A percentile compares a stretch with the other conserved stretches of the same genome.
These are phyloP conservation scores for Coemansia sp. DNA, from an alignment of 192 early-diverging fungal species.

Conservation along the genomic window DNA sequence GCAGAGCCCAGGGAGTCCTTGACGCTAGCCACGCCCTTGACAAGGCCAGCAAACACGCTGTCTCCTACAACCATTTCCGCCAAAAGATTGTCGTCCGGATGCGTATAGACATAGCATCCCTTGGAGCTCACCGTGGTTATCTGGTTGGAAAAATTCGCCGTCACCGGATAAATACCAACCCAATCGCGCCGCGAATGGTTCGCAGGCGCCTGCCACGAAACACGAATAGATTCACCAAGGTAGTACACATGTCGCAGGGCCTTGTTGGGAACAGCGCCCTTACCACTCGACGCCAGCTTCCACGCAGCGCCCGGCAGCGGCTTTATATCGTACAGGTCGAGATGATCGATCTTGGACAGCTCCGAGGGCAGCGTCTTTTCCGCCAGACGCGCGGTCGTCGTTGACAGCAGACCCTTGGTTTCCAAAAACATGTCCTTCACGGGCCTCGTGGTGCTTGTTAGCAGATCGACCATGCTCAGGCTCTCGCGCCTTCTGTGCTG, in stretches of 20 bases:
- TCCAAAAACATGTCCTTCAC: constrained; percentile 62
- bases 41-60: constrained; percentile 48
- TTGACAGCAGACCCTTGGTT: constrained; percentile 48
- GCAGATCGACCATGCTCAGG: constrained; percentile 28
- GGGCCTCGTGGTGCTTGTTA: constrained; percentile 63
- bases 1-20: constrained; percentile 19
- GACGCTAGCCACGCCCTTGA: constrained; percentile 29
- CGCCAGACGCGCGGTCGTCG: constrained; percentile 49
- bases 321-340: constrained; percentile 25
- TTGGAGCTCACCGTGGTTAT: constrained; percentile 76
- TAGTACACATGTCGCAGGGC: constrained; percentile 36
- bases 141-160: constrained; percentile 67
- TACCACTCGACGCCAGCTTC: constrained; percentile 1
- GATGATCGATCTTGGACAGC: constrained; percentile 32
- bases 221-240: constrained; percentile 73
- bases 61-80: constrained; percentile 56
- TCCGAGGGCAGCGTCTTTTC: constrained; percentile 39
- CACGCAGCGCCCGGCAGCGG: constrained; percentile 30
- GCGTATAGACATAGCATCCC: constrained; percentile 66
- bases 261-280: constrained; percentile 8
- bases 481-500: constrained; percentile 8
- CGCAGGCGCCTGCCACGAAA: constrained; percentile 73
- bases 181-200: constrained; percentile 78
- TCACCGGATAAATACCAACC: constrained; percentile 87
- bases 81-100: constrained; percentile 56